phyloP scores from a whole-genome alignment of 306 rosid species.

The Medicago ruthenica region DNA sequence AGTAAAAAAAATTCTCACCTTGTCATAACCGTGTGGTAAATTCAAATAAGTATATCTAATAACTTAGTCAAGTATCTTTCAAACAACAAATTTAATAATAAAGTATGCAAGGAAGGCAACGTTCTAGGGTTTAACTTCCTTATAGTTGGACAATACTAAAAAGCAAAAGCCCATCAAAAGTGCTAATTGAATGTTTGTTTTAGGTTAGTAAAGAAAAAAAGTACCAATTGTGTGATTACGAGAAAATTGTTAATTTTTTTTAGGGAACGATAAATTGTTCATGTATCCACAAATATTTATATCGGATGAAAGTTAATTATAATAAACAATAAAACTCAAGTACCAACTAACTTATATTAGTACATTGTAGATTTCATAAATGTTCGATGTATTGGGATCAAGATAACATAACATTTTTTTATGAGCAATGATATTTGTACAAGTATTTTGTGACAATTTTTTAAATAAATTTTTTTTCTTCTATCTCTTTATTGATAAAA shows the following conservation, averaged over 20 bases:
- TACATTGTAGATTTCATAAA: too few relatives aligned
- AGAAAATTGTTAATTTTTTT: neutral
- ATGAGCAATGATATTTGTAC: too few relatives aligned
- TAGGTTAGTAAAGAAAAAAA: constrained; percentile 30
- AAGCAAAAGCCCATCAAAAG: neutral
- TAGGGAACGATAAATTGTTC: neutral
- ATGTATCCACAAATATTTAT: neutral
- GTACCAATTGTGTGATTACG: neutral
- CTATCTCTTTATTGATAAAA: too few relatives aligned
- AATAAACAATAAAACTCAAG: too few relatives aligned
- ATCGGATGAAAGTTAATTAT: too few relatives aligned
- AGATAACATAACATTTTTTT: too few relatives aligned
- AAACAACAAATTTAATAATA: too few relatives aligned
- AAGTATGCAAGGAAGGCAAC: neutral
- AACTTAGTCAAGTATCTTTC: neutral
- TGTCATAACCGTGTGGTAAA: neutral
- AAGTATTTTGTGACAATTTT: too few relatives aligned
- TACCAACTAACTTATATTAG: neutral
- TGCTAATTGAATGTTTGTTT: neutral
- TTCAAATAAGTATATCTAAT: constrained; percentile 12
- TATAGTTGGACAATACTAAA: neutral
- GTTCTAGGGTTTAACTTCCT: constrained; percentile 6
- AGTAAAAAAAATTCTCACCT: neutral
- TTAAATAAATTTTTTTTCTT: too few relatives aligned
- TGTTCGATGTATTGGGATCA: too few relatives aligned